Evolutionary conservation across 2,329 filamentous ascomycete genomes (phyloP), one percentile per base, ranked within the genome.

Genomic region (Didymella keratinophila): DNA sequence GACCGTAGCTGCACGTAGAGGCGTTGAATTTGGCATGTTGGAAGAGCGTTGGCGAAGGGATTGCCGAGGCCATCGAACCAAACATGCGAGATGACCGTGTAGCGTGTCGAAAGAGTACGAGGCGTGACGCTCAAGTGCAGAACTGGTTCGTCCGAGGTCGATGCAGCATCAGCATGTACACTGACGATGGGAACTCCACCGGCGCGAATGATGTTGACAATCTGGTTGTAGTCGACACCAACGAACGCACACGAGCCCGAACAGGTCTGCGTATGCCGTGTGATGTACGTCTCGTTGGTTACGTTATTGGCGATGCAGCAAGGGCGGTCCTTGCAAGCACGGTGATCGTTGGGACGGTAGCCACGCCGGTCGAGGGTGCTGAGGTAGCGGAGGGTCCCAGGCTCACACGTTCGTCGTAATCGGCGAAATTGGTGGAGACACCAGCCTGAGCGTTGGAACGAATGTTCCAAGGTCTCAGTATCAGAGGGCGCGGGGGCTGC

Each of bases 31-130:
- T 62, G 60, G 36, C 60, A 62, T 21, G 44, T 21, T 14, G 60
- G 60, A 14, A 62, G 44, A 14, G 60, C 56, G 32, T 62, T 62
- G 18, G 36, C 48, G 14, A 25, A 44, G 23, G 60, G 60, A 37
- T 62, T 62, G 30, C 60, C 57, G 7, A 60, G 52, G 12, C 60
- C 60, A 30, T 63, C 60, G 20, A 45, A 49, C 60, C 60, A 63
- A 9, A 63, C 60, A 39, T 63, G 60, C 7, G 60, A 63, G 6
- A 63, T 47, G 21, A 58, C 60, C 20, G 52, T 60, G 49, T 62
- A 62, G 39, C 45, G 45, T 49, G 39, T 52, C 14, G 32, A 41
- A 43, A 52, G 16, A 5, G n/a, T 32, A 8, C 52, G 47, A 16
- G 37, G 47, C 18, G 52, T 47, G 20, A 48, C 41, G 12, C n/a